Evolutionary conservation across 2,329 filamentous ascomycete species (phyloP).

Genomic region (Orbilia brochopaga): DNA sequence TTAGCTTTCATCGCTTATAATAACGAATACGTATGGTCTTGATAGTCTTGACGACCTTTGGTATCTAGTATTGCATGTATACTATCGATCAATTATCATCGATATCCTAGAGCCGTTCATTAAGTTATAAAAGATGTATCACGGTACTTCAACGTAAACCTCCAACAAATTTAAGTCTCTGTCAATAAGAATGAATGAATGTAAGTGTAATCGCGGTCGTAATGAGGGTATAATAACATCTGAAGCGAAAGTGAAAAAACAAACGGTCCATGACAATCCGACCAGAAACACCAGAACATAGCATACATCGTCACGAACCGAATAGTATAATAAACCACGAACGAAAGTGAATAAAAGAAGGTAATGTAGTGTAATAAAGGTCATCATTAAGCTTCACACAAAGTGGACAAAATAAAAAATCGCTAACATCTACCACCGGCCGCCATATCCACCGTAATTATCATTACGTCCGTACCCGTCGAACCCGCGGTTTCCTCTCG

Average conservation of each 20-base stretch:
- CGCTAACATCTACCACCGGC: not conserved
- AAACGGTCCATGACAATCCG: not conserved
- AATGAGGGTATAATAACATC: constrained; percentile 46
- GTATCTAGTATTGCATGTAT: no score
- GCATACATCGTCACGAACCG: no score
- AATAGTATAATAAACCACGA: no score
- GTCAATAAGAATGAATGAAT: constrained; percentile 13
- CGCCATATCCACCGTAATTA: constrained; percentile 16
- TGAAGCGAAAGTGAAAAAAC: constrained; percentile 3
- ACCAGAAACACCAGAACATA: not conserved
- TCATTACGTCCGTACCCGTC: constrained; percentile 9
- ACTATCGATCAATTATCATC: no score
- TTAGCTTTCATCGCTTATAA: no score
- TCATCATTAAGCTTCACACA: not conserved
- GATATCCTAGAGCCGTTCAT: no score
- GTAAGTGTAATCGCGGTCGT: constrained; percentile 28
- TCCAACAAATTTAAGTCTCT: not conserved
- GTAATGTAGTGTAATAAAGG: not conserved
- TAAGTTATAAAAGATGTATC: no score
- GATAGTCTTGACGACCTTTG: no score
- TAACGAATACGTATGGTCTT: no score
- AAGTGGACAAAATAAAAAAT: not conserved
- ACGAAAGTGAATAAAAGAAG: constrained; percentile 6
- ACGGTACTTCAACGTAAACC: no score
- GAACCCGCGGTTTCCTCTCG: constrained; percentile 15